Percentiles rank a stretch among this genome's conserved stretches.
These are phyloP conservation scores for Xylariaceae sp. DNA, from an alignment of 2,329 filamentous ascomycete species.

Conservation along the genomic window DNA sequence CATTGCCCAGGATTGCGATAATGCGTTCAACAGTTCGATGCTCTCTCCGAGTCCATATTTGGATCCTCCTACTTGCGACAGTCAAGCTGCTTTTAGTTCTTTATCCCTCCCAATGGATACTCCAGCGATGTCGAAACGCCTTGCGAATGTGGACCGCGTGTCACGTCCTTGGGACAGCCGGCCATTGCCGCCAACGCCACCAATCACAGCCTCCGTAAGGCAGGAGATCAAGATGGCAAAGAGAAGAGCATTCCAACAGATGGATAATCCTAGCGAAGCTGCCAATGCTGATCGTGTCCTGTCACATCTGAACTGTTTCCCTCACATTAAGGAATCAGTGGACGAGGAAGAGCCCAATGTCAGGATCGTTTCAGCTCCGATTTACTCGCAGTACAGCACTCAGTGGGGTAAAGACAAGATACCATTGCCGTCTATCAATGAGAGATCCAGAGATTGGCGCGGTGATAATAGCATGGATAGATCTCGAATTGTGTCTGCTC, in stretches of 20 bases:
- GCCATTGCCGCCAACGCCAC: conserved; percentile 48
- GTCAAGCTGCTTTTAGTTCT: conserved; percentile 4
- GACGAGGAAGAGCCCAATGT: conserved; percentile 35
- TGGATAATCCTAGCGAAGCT: conserved; percentile 7
- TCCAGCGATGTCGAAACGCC: conserved; percentile 15
- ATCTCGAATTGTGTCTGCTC: conserved; percentile 45
- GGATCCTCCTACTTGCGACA: conserved; percentile 8
- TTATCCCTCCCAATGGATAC: conserved; percentile 11
- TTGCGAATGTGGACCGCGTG: conserved; percentile 8
- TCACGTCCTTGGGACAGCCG: conserved; percentile 41
- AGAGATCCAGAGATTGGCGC: conserved; percentile 29
- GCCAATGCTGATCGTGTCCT: conserved; percentile 13
- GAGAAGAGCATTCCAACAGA: conserved; percentile 13
- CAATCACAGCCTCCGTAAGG: conserved; percentile 29
- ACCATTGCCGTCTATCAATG: conserved; percentile 48
- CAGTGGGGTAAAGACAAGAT: conserved; percentile 33
- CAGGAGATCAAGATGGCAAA: conserved; percentile 23
- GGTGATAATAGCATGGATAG: conserved; percentile 30
- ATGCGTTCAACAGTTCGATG: conserved; percentile 74
- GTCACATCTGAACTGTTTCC: conserved; percentile 18
- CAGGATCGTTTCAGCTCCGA: conserved; percentile 49
- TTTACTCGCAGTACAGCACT: conserved; percentile 39
- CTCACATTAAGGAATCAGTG: conserved; percentile 9
- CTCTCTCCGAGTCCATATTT: conserved; percentile 27
- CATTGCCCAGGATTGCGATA: conserved; percentile 85